Percentiles rank a stretch among this genome's conserved stretches.
These are phyloP conservation scores for Tagetes patula DNA, from an alignment of 129 eudicot species.

Conservation along the genomic window DNA sequence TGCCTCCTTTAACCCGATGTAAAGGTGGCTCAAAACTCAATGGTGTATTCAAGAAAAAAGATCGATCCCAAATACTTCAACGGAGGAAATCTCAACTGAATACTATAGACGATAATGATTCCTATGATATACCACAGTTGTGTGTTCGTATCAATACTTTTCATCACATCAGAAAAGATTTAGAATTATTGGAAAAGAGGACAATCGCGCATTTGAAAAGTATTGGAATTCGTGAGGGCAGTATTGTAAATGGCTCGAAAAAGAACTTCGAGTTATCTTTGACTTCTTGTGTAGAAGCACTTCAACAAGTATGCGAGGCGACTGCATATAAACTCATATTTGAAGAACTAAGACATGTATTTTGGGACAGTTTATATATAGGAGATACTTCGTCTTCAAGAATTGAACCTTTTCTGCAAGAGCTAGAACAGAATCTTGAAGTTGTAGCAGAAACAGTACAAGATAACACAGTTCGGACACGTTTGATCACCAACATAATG, in stretches of 20 bases:
- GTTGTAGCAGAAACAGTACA: conserved; percentile 60
- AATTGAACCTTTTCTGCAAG: conserved; percentile 73
- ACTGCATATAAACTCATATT: conserved; percentile 63
- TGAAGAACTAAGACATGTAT: conserved; percentile 57
- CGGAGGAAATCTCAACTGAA: conserved; percentile 48
- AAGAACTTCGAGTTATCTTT: conserved; percentile 53
- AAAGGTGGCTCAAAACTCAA: conserved; percentile 58
- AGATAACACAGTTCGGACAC: conserved; percentile 63
- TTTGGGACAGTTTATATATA: conserved; percentile 59
- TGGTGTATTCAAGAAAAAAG: conserved; percentile 70
- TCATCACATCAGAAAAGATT: conserved; percentile 57
- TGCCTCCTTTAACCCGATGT: conserved; percentile 82
- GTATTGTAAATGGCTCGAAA: conserved; percentile 28
- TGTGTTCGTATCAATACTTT: conserved; percentile 78
- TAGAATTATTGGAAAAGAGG: conserved; percentile 54
- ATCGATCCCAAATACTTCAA: conserved; percentile 39
- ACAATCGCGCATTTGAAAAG: conserved; percentile 43
- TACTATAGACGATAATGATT: conserved; percentile 35
- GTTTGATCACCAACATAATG: conserved; percentile 73
- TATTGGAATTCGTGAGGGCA: conserved; percentile 42
- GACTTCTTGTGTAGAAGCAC: conserved; percentile 64
- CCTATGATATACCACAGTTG: conserved; percentile 45
- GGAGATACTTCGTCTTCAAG: conserved; percentile 61
- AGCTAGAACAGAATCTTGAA: conserved; percentile 65
- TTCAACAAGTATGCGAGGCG: conserved; percentile 66